Evolutionary conservation across 2,329 filamentous ascomycete genomes (phyloP).

Genomic region (Polychaeton citri): DNA sequence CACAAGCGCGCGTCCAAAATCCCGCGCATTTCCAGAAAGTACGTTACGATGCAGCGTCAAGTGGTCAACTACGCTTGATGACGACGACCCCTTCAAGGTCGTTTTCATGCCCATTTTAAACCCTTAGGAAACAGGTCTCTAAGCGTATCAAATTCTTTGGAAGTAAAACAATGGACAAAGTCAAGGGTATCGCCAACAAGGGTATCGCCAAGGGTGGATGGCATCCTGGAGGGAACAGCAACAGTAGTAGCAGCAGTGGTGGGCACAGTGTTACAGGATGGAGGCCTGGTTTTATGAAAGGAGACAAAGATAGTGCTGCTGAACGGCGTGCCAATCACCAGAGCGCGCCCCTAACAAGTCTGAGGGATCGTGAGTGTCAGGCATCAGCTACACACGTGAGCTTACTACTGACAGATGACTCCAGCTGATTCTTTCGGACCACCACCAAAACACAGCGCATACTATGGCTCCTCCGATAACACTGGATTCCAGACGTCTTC

Average conservation of each 20-base stretch:
- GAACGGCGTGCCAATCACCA: constrained; percentile 36
- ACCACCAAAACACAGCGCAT: constrained; percentile 55
- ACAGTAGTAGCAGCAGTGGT: neutral
- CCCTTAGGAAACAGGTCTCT: too few relatives aligned
- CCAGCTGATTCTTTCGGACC: constrained; percentile 56
- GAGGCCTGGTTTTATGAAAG: constrained; percentile 12
- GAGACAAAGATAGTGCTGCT: constrained; percentile 23
- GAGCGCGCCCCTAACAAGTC: constrained; percentile 50
- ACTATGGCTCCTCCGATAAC: constrained; percentile 23
- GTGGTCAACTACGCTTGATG: too few relatives aligned
- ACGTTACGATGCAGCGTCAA: too few relatives aligned
- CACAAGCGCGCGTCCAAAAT: too few relatives aligned
- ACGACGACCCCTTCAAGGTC: too few relatives aligned
- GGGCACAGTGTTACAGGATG: neutral
- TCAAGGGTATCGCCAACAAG: constrained; percentile 31
- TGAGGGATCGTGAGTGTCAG: constrained; percentile 53
- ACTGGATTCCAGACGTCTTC: constrained; percentile 9
- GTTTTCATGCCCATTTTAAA: too few relatives aligned
- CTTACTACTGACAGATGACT: constrained; percentile 2
- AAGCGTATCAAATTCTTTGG: too few relatives aligned
- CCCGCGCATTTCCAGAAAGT: too few relatives aligned
- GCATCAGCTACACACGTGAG: too few relatives aligned
- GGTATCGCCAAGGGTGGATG: constrained; percentile 35
- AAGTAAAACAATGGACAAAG: constrained; percentile 15
- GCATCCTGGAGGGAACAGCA: constrained; percentile 27